phyloP scores from a whole-genome alignment of 768 basidiomycete species.

The Tulasnella sp. region DNA sequence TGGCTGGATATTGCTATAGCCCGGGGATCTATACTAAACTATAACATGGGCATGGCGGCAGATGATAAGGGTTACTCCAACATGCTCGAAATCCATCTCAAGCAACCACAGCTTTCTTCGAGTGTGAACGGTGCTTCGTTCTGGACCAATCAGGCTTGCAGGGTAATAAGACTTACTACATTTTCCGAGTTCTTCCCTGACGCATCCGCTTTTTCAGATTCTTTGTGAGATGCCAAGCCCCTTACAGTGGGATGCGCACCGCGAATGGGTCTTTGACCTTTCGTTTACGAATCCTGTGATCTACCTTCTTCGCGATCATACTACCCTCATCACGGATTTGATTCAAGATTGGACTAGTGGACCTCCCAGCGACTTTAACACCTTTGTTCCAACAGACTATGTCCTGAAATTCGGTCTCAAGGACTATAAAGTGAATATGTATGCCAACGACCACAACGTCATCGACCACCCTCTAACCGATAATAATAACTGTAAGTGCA shows the following conservation, averaged over 20 bases:
- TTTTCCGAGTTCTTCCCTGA: neutral
- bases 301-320: conserved; percentile 86
- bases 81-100: conserved; percentile 78
- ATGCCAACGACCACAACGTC: conserved; percentile 95
- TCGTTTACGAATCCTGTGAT: conserved; percentile 71
- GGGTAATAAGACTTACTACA: conserved; percentile 52
- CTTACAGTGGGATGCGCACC: conserved; percentile 75
- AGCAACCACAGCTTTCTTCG: conserved; percentile 73
- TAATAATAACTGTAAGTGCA: conserved; percentile 78
- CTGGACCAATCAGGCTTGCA: conserved; percentile 74
- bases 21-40: conserved; percentile 82
- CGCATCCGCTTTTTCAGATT: conserved; percentile 38
- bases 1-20: conserved; percentile 75
- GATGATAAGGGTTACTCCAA: conserved; percentile 76
- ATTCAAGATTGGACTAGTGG: conserved; percentile 89
- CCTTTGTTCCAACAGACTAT: conserved; percentile 85
- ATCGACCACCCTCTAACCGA: conserved; percentile 81
- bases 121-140: conserved; percentile 88
- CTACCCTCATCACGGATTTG: conserved; percentile 93
- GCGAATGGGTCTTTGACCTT: conserved; percentile 79
- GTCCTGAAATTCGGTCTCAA: conserved; percentile 67
- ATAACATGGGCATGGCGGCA: conserved; percentile 80
- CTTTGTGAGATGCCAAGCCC: conserved; percentile 66
- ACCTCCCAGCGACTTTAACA: conserved; percentile 74
- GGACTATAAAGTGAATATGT: conserved; percentile 77